Evolutionary conservation across 257 asterid species (phyloP).

Genomic region (Petunia axillaris): DNA sequence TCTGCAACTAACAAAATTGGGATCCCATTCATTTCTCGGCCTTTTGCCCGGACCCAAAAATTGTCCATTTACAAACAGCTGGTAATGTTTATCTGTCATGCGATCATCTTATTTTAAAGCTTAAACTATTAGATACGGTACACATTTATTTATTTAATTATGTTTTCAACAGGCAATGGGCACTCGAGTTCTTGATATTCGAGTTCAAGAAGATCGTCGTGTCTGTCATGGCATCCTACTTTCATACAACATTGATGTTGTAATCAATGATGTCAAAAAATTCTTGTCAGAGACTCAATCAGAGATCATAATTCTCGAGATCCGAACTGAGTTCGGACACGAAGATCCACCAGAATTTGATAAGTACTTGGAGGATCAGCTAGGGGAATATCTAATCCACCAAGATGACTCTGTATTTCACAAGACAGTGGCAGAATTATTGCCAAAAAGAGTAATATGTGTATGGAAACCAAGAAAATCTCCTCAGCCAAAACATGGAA

Average conservation of each 20-base stretch:
- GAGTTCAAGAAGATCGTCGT: constrained; percentile 73
- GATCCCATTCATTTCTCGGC: constrained; percentile 67
- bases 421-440: constrained; percentile 61
- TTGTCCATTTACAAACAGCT: constrained; percentile 78
- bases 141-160: neutral
- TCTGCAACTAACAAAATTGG: constrained; percentile 91
- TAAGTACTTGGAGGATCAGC: constrained; percentile 59
- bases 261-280: constrained; percentile 58
- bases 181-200: constrained; percentile 66
- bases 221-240: constrained; percentile 83
- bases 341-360: constrained; percentile 79
- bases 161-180: constrained; percentile 38
- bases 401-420: constrained; percentile 66
- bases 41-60: constrained; percentile 80
- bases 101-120: neutral
- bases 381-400: constrained; percentile 68
- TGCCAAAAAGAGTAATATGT: constrained; percentile 82
- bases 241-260: constrained; percentile 61
- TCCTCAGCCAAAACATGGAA: constrained; percentile 58
- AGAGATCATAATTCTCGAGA: constrained; percentile 74
- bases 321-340: constrained; percentile 91
- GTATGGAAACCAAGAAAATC: constrained; percentile 87
- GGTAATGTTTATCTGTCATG: neutral
- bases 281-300: constrained; percentile 69
- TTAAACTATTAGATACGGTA: neutral